Evolutionary conservation across 176 grass and related monocot genomes (phyloP).

Genomic region (Carex cristatella): DNA sequence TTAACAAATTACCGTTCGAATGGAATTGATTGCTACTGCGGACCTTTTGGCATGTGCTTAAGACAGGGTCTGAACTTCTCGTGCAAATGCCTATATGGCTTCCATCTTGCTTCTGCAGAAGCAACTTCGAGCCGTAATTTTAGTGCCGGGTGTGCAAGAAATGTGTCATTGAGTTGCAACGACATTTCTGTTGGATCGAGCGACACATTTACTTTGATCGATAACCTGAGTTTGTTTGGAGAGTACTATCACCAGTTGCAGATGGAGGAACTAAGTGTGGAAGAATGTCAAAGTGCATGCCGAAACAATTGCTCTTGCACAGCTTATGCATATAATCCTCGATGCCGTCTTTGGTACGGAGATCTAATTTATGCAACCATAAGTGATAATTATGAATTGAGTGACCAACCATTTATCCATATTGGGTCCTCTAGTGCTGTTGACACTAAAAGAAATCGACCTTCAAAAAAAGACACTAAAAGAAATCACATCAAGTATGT

Average conservation of each 20-base stretch:
- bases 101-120: constrained; percentile 10
- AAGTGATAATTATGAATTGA: not conserved
- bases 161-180: constrained; percentile 38
- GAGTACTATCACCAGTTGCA: too few species aligned
- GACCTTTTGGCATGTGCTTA: constrained; percentile 31
- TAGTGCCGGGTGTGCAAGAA: constrained; percentile 32
- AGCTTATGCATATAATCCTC: constrained; percentile 19
- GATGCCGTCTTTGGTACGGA: constrained; percentile 33
- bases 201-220: constrained; percentile 12
- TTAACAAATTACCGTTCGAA: not conserved
- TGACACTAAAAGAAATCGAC: not conserved
- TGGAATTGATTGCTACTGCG: constrained; percentile 40
- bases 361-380: constrained; percentile 24
- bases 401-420: not conserved
- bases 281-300: constrained; percentile 33
- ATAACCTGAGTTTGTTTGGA: not conserved
- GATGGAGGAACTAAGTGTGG: not conserved
- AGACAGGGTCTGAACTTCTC: not conserved
- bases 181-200: not conserved
- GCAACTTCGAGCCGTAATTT: too few species aligned
- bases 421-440: constrained; percentile 2
- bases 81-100: constrained; percentile 36
- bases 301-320: constrained; percentile 42
- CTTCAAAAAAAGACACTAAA: too few species aligned
- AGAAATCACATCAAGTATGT: not conserved